Evolutionary conservation across 2,329 filamentous ascomycete genomes (phyloP).

Genomic region (Diaporthe velutina): DNA sequence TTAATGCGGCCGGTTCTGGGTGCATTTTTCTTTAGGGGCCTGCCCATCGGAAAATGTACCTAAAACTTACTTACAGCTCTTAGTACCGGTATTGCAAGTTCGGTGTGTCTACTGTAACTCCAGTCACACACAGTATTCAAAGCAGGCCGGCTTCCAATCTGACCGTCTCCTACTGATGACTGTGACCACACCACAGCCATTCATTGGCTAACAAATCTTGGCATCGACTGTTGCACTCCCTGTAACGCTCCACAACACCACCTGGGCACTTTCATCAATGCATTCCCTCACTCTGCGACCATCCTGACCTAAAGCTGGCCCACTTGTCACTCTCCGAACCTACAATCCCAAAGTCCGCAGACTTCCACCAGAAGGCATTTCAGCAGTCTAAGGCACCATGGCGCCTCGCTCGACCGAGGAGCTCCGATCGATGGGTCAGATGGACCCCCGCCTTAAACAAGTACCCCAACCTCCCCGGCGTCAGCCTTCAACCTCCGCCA

Average conservation of each 20-base stretch:
- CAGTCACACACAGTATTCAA: background rate
- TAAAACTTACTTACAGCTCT: no score
- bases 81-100: background rate
- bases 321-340: background rate
- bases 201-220: background rate
- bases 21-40: no score
- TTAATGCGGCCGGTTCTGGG: no score
- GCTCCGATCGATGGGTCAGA: slow-evolving; percentile 23
- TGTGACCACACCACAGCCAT: background rate
- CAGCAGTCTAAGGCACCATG: background rate
- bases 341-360: no score
- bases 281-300: background rate
- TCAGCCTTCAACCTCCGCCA: background rate
- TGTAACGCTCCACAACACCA: background rate
- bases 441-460: slow-evolving; percentile 21
- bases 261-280: no score
- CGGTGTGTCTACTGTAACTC: background rate
- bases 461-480: background rate
- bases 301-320: background rate
- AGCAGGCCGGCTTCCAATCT: background rate
- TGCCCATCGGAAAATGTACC: no score
- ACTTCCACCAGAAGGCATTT: background rate
- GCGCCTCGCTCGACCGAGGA: slow-evolving; percentile 23
- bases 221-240: background rate
- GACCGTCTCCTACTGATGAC: background rate